A percentile compares a stretch with the other conserved stretches of the same genome.
Evolutionary conservation across 192 early-diverging fungal species (phyloP).

Genomic region (Rhizophagus clarus): DNA sequence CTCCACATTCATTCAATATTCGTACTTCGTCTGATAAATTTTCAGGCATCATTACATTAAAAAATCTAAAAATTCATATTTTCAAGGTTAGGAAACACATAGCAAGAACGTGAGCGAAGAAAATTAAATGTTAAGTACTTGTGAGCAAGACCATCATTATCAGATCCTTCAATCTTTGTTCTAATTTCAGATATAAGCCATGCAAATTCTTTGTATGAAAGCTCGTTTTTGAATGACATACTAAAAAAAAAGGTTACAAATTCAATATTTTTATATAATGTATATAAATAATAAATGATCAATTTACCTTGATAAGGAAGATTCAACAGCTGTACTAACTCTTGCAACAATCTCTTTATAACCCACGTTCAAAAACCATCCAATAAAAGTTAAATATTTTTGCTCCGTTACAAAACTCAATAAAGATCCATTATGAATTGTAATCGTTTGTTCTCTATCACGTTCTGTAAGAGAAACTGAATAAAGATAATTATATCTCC

Average conservation of each 20-base stretch:
- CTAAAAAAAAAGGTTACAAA: neutral
- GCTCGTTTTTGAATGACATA: constrained; percentile 1
- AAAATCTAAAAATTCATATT: constrained; percentile 45
- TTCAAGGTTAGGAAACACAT: neutral
- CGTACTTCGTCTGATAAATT: constrained; percentile 58
- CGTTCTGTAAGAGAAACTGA: constrained; percentile 61
- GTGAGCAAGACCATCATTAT: neutral
- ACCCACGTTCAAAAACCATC: constrained; percentile 90
- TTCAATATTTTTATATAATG: neutral
- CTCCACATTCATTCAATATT: constrained; percentile 62
- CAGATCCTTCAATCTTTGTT: constrained; percentile 6
- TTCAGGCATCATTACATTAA: constrained; percentile 65
- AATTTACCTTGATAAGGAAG: constrained; percentile 4
- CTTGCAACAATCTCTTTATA: constrained; percentile 73
- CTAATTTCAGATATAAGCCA: constrained; percentile 23
- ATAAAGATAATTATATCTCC: constrained; percentile 85
- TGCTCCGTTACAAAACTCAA: constrained; percentile 60
- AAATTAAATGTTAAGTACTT: neutral
- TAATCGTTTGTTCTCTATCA: constrained; percentile 50
- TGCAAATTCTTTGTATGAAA: constrained; percentile 20
- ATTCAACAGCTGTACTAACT: constrained; percentile 69
- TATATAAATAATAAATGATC: neutral
- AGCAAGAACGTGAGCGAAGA: neutral
- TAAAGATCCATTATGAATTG: constrained; percentile 36
- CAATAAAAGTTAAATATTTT: constrained; percentile 86